phyloP scores from a whole-genome alignment of 257 asterid species.

The Cinchona pubescens region DNA sequence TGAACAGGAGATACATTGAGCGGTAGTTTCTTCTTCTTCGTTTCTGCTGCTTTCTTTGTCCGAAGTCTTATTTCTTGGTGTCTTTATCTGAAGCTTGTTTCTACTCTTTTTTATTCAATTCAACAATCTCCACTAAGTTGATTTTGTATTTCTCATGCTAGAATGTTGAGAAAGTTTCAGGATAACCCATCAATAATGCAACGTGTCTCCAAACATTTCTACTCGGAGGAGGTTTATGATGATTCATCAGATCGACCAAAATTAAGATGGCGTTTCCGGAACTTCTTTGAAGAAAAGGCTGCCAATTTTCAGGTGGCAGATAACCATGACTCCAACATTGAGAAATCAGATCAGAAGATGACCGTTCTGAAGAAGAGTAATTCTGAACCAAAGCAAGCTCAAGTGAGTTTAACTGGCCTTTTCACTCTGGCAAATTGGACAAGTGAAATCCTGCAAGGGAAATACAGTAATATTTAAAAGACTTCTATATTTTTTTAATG shows the following conservation, averaged over 20 bases:
- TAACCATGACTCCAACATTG: conserved; percentile 14
- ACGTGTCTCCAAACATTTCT: conserved; percentile 57
- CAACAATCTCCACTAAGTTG: neutral
- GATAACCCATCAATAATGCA: conserved; percentile 39
- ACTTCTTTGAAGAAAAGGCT: conserved; percentile 35
- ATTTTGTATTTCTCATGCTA: conserved; percentile 25
- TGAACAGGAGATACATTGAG: neutral
- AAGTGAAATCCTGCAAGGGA: neutral
- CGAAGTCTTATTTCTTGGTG: neutral
- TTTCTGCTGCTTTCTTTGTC: neutral
- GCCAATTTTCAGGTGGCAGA: conserved; percentile 26
- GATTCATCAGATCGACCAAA: conserved; percentile 66
- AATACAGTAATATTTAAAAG: neutral
- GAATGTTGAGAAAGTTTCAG: conserved; percentile 52
- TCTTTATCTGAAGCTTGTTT: neutral
- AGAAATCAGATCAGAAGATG: conserved; percentile 26
- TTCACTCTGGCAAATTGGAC: neutral
- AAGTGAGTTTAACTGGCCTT: conserved; percentile 9
- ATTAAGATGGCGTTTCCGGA: conserved; percentile 58
- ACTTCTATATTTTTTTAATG: neutral
- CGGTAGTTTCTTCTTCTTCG: neutral
- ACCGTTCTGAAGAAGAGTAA: conserved; percentile 26
- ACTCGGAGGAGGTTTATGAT: conserved; percentile 57
- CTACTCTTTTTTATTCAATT: neutral
- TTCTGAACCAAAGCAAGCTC: conserved; percentile 27